Evolutionary conservation across 2,329 filamentous ascomycete genomes (phyloP).

Genomic region (Venturia nashicola): DNA sequence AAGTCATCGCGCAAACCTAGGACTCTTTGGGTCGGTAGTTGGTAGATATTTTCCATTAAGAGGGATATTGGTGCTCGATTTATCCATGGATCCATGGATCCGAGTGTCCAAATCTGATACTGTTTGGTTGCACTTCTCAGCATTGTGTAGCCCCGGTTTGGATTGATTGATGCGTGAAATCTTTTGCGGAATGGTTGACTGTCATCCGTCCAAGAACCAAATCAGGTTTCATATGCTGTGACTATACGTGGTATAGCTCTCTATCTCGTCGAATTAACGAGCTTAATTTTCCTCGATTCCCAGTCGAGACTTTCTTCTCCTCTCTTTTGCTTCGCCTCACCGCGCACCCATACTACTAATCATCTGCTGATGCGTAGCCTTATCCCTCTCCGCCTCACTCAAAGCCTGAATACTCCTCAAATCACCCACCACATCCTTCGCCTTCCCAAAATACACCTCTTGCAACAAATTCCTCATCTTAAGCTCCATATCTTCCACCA

Average conservation of each 20-base stretch:
- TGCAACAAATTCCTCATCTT: slow-evolving; percentile 98
- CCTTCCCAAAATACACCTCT: slow-evolving; percentile 99
- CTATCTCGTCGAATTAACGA: background rate
- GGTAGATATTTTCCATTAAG: too few relatives aligned
- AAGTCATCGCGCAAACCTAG: too few relatives aligned
- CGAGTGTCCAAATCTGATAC: too few relatives aligned
- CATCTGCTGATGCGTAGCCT: slow-evolving; percentile 78
- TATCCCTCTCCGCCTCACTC: slow-evolving; percentile 73
- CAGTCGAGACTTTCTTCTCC: background rate
- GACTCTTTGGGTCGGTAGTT: too few relatives aligned
- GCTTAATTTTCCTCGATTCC: background rate
- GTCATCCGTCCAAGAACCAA: background rate
- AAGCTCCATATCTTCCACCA: slow-evolving; percentile 99
- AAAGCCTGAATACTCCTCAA: slow-evolving; percentile 74
- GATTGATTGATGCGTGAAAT: too few relatives aligned
- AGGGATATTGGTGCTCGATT: too few relatives aligned
- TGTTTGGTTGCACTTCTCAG: too few relatives aligned
- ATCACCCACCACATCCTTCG: slow-evolving; percentile 95
- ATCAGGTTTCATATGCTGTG: background rate
- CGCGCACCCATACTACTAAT: slow-evolving; percentile 44
- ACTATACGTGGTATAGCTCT: background rate
- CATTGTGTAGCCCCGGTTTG: too few relatives aligned
- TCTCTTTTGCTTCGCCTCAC: background rate
- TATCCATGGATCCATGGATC: too few relatives aligned
- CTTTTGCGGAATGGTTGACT: background rate